phyloP scores from a whole-genome alignment of 495 filamentous ascomycete species.

The Cercophora samala region DNA sequence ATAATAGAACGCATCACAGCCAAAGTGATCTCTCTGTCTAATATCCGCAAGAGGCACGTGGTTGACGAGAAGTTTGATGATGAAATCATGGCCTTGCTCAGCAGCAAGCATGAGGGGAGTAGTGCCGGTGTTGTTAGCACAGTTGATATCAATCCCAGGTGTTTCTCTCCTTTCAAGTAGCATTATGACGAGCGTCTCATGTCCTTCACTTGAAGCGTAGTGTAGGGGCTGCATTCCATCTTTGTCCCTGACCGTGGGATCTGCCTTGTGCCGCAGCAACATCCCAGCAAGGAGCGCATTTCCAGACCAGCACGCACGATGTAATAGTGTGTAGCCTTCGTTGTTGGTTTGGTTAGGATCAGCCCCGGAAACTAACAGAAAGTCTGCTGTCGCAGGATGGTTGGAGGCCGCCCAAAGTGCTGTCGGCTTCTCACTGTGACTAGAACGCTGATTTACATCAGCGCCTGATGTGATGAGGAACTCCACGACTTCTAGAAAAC shows the following conservation, averaged over 20 bases:
- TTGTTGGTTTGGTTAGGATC: conserved; percentile 13
- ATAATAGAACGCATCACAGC: conserved; percentile 16
- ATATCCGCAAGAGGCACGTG: neutral
- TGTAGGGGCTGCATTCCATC: conserved; percentile 27
- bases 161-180: conserved; percentile 12
- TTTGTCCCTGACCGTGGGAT: conserved; percentile 13
- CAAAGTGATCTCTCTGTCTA: neutral
- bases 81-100: conserved; percentile 4
- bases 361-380: conserved; percentile 15
- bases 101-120: conserved; percentile 20
- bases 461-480: conserved; percentile 11
- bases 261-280: conserved; percentile 8
- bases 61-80: conserved; percentile 12
- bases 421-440: conserved; percentile 9
- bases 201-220: conserved; percentile 20
- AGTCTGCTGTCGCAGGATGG: neutral
- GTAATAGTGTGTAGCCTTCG: conserved; percentile 11
- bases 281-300: neutral
- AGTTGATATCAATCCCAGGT: conserved; percentile 5
- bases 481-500: conserved; percentile 9
- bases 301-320: neutral
- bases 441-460: conserved; percentile 9
- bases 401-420: conserved; percentile 15
- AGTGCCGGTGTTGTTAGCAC: neutral
- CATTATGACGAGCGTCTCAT: conserved; percentile 10